A percentile compares a stretch with the other conserved stretches of the same genome.
Conservation (phyloP, 257 asterid species). For the Echium plantagineum region DNA sequence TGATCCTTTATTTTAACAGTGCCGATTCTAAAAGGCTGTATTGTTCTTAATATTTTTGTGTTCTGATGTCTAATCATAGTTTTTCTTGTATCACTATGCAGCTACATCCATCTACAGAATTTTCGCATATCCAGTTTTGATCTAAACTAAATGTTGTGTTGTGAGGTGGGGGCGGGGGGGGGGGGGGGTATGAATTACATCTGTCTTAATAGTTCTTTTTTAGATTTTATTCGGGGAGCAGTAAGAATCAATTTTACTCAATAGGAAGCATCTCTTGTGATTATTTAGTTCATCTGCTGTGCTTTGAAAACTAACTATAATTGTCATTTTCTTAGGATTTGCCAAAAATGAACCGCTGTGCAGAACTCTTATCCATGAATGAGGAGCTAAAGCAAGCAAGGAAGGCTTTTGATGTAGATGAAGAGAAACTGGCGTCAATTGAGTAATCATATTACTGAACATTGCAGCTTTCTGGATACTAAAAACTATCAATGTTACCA, state of each 20-base stretch:
- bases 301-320: neutral
- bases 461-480: neutral
- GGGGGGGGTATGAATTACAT: no score
- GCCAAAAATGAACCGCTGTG: constrained; percentile 70
- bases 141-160: no score
- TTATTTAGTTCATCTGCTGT: neutral
- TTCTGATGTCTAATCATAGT: neutral
- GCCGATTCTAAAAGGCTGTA: no score
- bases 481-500: neutral
- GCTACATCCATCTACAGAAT: neutral
- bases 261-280: neutral
- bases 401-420: constrained; percentile 69
- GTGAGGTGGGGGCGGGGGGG: no score
- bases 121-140: neutral
- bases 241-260: neutral
- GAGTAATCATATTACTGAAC: constrained; percentile 23
- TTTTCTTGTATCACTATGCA: neutral
- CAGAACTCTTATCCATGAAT: constrained; percentile 74
- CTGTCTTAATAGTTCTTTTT: no score
- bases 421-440: constrained; percentile 61
- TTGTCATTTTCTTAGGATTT: constrained; percentile 39
- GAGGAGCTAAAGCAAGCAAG: constrained; percentile 92
- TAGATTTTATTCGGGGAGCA: no score
- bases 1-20: no score
- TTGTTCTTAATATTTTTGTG: no score